A percentile compares a stretch with the other conserved stretches of the same genome.
phyloP scores from a whole-genome alignment of 495 filamentous ascomycete genomes.

The Usnea hakonensis region DNA sequence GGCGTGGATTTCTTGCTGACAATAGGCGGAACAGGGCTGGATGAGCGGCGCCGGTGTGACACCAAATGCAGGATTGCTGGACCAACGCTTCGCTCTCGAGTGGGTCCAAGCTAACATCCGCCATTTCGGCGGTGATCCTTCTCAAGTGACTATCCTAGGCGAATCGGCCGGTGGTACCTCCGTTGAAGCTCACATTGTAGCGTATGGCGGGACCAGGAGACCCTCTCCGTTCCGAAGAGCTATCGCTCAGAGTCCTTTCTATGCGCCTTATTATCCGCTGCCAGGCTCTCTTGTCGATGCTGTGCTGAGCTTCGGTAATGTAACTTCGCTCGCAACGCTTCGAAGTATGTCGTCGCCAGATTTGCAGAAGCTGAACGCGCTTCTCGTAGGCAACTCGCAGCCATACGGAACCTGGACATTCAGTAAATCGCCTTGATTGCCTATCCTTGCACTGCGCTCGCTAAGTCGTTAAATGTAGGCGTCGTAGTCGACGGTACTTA shows the following conservation, averaged over 20 bases:
- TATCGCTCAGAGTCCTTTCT: background rate
- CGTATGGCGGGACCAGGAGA: background rate
- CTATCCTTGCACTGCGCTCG: no score
- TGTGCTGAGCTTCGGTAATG: background rate
- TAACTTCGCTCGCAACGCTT: background rate
- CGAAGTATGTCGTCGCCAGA: background rate
- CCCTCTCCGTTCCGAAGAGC: background rate
- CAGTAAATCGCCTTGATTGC: no score
- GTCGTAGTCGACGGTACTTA: background rate
- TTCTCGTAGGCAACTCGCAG: background rate
- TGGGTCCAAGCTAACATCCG: slow-evolving; percentile 55
- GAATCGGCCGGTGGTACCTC: background rate
- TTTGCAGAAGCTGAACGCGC: background rate
- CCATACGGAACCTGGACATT: background rate
- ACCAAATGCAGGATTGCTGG: slow-evolving; percentile 30
- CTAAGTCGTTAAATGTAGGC: no score
- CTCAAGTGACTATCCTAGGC: no score
- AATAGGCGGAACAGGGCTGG: background rate
- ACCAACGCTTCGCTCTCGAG: slow-evolving; percentile 53
- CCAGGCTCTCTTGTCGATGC: background rate
- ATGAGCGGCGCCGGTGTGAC: background rate
- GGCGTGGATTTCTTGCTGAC: background rate
- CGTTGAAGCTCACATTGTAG: background rate
- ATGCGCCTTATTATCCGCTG: no score
- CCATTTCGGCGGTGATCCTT: slow-evolving; percentile 41